These are phyloP conservation scores for Ceratocystis lukuohia DNA, from an alignment of 2,329 filamentous ascomycete species.

Conservation along the genomic window DNA sequence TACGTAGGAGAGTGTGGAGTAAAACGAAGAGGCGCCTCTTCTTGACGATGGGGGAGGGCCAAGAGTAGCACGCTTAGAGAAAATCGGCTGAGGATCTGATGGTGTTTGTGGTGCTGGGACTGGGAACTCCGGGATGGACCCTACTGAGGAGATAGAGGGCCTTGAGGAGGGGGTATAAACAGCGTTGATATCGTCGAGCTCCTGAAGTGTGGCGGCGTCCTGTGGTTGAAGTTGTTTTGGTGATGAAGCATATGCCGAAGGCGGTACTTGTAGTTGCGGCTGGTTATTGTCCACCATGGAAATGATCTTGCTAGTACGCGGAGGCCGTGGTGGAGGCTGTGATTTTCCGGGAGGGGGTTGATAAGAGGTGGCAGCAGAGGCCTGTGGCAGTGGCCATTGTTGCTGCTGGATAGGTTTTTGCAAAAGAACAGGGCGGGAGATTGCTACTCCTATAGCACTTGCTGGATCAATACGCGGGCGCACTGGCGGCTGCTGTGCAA, in stretches of 20 bases:
- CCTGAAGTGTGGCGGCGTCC: conserved; percentile 27
- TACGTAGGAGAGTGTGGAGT: conserved; percentile 53
- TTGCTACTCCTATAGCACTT: conserved; percentile 29
- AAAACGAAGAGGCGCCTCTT: conserved; percentile 49
- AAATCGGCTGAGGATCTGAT: conserved; percentile 22
- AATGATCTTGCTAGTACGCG: conserved; percentile 36
- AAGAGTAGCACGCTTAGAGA: conserved; percentile 39
- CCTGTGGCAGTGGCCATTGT: conserved; percentile 28
- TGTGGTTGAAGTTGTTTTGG: conserved; percentile 25
- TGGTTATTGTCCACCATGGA: conserved; percentile 41
- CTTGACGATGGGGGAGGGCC: conserved; percentile 49
- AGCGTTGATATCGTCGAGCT: conserved; percentile 31
- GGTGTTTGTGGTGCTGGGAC: conserved; percentile 21
- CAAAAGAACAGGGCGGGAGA: conserved; percentile 40
- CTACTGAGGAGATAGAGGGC: conserved; percentile 41
- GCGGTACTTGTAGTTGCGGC: conserved; percentile 39
- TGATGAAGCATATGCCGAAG: neutral
- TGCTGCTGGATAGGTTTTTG: conserved; percentile 40
- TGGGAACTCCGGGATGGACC: conserved; percentile 47
- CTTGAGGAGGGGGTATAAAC: conserved; percentile 37
- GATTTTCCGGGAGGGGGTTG: conserved; percentile 38
- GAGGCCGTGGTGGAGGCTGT: conserved; percentile 42
- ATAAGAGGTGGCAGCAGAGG: conserved; percentile 30
- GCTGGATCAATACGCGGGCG: conserved; percentile 22
- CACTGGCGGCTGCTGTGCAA: neutral